Percentiles rank a stretch among this genome's conserved stretches.
These are phyloP conservation scores for Gossypium schwendimanii DNA, from an alignment of 441 rosid species.

Conservation along the genomic window DNA sequence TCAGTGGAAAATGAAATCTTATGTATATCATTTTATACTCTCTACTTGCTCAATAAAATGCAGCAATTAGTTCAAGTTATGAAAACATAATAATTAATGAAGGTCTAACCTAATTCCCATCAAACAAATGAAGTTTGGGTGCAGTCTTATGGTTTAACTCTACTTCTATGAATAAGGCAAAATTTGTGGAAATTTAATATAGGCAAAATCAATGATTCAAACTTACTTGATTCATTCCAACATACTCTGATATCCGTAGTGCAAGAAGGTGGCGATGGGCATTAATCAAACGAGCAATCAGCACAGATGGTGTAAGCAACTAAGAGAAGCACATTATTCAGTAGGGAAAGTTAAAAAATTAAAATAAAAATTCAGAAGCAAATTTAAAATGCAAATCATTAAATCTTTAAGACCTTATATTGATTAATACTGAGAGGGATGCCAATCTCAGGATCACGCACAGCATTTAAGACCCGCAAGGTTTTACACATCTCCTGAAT, in stretches of 20 bases:
- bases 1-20: not conserved
- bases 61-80: not conserved
- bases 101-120: not conserved
- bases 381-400: constrained; percentile 11
- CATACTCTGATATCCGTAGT: constrained; percentile 79
- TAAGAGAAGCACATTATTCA: constrained; percentile 33
- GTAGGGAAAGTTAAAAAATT: constrained; percentile 13
- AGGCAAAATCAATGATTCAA: not conserved
- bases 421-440: constrained; percentile 86
- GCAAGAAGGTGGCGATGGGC: constrained; percentile 85
- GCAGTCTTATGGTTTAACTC: not conserved
- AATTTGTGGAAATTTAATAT: not conserved
- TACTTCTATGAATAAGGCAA: not conserved
- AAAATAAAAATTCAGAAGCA: constrained; percentile 14
- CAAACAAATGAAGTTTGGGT: not conserved
- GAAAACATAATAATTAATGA: not conserved
- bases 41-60: not conserved
- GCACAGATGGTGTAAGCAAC: constrained; percentile 78
- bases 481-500: constrained; percentile 90
- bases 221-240: constrained; percentile 89
- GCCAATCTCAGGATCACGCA: constrained; percentile 71
- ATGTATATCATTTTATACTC: not conserved
- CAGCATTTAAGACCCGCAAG: constrained; percentile 86
- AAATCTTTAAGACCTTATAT: constrained; percentile 61
- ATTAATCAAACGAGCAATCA: constrained; percentile 86